These are phyloP conservation scores for Picea engelmannii DNA, from an alignment of 83 land plant species.

Conservation along the genomic window DNA sequence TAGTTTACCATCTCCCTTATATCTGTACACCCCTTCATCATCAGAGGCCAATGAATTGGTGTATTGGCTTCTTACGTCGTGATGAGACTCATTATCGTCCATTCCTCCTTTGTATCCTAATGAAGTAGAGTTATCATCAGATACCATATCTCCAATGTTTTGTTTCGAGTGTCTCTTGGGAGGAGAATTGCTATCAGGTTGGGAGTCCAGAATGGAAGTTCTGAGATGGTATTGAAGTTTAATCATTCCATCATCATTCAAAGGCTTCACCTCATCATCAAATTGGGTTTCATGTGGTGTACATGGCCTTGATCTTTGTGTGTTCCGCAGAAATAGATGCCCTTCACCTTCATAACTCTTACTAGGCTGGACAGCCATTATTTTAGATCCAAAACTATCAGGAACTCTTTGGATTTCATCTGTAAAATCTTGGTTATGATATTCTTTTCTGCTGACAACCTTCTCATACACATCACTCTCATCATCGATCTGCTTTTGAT, in stretches of 20 bases:
- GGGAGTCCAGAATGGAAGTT: neutral
- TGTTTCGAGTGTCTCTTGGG: neutral
- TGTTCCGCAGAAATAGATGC: too few species aligned
- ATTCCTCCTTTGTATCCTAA: neutral
- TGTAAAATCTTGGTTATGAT: neutral
- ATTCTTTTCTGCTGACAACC: neutral
- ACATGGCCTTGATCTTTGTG: too few species aligned
- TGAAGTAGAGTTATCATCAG: neutral
- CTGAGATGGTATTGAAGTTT: neutral
- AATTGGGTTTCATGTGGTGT: neutral
- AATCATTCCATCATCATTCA: neutral
- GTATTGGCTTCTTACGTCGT: neutral
- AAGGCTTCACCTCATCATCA: slow-evolving; percentile 9
- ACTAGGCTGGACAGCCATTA: neutral
- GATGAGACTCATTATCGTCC: neutral
- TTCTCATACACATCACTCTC: too few species aligned
- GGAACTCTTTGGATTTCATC: neutral
- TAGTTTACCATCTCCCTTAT: slow-evolving; percentile 16
- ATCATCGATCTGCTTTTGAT: too few species aligned
- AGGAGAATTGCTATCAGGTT: neutral
- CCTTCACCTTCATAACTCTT: neutral
- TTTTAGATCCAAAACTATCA: neutral
- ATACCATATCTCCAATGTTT: neutral
- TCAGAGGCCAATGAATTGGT: neutral
- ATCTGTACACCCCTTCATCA: slow-evolving; percentile 17